These are phyloP conservation scores for Fusarium avenaceum DNA, from an alignment of 2,329 filamentous ascomycete genomes.

Conservation along the genomic window DNA sequence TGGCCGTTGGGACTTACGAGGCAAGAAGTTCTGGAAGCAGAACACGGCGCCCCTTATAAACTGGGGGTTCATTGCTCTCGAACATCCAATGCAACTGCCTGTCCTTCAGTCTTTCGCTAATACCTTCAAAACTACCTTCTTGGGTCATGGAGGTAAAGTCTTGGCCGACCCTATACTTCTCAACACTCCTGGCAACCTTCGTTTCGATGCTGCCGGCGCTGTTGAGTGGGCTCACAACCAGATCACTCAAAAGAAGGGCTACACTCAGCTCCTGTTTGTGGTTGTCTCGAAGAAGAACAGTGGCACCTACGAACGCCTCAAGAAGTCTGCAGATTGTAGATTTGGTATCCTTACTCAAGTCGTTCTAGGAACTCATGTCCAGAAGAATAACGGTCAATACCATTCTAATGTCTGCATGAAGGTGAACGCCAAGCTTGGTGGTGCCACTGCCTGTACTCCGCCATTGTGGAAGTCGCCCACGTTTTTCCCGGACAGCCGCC, in stretches of 20 bases:
- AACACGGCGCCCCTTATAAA: constrained; percentile 73
- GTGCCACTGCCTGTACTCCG: constrained; percentile 71
- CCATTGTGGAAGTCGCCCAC: constrained; percentile 53
- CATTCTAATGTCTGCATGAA: constrained; percentile 97
- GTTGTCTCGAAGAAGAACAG: constrained; percentile 79
- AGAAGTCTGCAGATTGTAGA: constrained; percentile 89
- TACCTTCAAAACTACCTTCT: constrained; percentile 62
- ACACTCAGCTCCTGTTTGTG: constrained; percentile 84
- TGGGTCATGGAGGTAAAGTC: constrained; percentile 64
- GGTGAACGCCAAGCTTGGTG: constrained; percentile 94
- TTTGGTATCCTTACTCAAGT: constrained; percentile 88
- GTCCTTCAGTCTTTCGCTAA: constrained; percentile 52
- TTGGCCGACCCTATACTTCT: constrained; percentile 53
- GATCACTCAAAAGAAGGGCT: constrained; percentile 66
- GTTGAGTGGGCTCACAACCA: constrained; percentile 60
- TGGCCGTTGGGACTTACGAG: constrained; percentile 90
- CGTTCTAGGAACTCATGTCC: constrained; percentile 77
- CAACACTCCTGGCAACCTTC: constrained; percentile 50
- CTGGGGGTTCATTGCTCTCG: constrained; percentile 82
- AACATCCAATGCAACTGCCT: constrained; percentile 63
- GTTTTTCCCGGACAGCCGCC: constrained; percentile 59
- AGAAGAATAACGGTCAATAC: constrained; percentile 82
- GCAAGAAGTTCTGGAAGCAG: constrained; percentile 77
- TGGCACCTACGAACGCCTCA: constrained; percentile 84
- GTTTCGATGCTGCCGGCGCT: constrained; percentile 63